Conservation (phyloP, 2,329 filamentous ascomycete genomes). For the Fusarium secorum region DNA sequence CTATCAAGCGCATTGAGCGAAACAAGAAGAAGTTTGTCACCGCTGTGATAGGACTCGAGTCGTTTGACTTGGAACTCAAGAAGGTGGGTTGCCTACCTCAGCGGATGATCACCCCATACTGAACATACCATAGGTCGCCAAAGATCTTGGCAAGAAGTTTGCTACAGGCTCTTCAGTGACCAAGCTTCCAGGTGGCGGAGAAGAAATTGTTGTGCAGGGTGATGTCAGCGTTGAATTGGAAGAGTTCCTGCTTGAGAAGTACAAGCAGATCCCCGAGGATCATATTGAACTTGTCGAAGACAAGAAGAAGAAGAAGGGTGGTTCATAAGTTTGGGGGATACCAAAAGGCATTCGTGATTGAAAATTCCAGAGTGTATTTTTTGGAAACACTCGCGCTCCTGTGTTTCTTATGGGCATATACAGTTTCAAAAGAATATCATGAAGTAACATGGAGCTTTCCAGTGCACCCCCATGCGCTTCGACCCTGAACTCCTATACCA, state of each 20-base stretch:
- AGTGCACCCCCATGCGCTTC: slow-evolving; percentile 17
- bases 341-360: slow-evolving; percentile 32
- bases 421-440: slow-evolving; percentile 18
- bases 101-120: slow-evolving; percentile 7
- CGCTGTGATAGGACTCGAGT: slow-evolving; percentile 87
- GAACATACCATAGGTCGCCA: slow-evolving; percentile 65
- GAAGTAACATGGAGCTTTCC: slow-evolving; percentile 19
- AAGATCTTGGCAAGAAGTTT: slow-evolving; percentile 98
- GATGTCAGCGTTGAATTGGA: slow-evolving; percentile 95
- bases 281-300: slow-evolving; percentile 96
- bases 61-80: slow-evolving; percentile 91
- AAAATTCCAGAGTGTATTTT: slow-evolving; percentile 18
- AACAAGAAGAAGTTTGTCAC: slow-evolving; percentile 99
- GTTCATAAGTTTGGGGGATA: slow-evolving; percentile 25
- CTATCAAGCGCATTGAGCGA: slow-evolving; percentile 95
- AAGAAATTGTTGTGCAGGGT: slow-evolving; percentile 98
- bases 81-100: slow-evolving; percentile 60
- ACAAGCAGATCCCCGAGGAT: slow-evolving; percentile 89
- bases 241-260: slow-evolving; percentile 89
- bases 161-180: slow-evolving; percentile 93
- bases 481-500: slow-evolving; percentile 33
- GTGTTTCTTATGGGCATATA: slow-evolving; percentile 19
- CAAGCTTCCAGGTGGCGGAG: slow-evolving; percentile 82
- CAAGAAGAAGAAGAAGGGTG: slow-evolving; percentile 80
- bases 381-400: slow-evolving; percentile 33